Evolutionary conservation across 192 early-diverging fungal genomes (phyloP), one percentile per base, ranked within the genome.

Genomic region (Spizellomyces punctatus): DNA sequence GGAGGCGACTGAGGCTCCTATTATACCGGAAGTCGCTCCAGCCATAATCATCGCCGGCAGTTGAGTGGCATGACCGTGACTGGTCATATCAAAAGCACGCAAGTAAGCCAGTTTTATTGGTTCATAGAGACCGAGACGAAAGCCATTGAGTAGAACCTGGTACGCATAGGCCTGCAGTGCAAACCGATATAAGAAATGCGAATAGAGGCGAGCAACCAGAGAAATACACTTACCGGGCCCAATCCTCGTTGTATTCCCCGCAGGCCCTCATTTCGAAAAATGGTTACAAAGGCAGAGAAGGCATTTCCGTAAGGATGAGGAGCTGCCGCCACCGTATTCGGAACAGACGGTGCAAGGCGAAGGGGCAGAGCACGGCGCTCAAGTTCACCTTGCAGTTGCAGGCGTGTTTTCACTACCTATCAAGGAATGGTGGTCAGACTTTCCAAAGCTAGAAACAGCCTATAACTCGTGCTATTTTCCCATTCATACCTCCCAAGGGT

Each of bases 351-450:
- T 16, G 89, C 82, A 60, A 77, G 64, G 10, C 69, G 12, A 36
- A 36, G 1, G 27, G 0, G 27, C 27, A 36, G 3, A 68, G 44
- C 7, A 7, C 50, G 47, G 6, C 63, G 64, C 54, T 72, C 87
- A 64, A 93, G 81, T 77, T 96, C 93, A 55, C 94, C 95, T 78
- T 98, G 96, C 48, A 98, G 83, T 78, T 98, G 96, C 58, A 98
- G 82, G 44, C 96, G 89, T 12, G 93, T 95, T 76, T 98, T 98
- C 43, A 95, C 93, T 0, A 97, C 91, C 91, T 93, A 10, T 44
- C 22, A 9, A 21, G 21, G 44, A 48, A 36, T 3, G 27, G 0
- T 36, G 27, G 1, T 36, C 27, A 36, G 27, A 36, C 27, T 36
- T 36, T 36, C 27, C 27, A 36, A 3, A 36, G 27, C 27, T 36